These are phyloP conservation scores for Arthrobotrys megalospora DNA, from an alignment of 2,329 filamentous ascomycete genomes.

Conservation along the genomic window DNA sequence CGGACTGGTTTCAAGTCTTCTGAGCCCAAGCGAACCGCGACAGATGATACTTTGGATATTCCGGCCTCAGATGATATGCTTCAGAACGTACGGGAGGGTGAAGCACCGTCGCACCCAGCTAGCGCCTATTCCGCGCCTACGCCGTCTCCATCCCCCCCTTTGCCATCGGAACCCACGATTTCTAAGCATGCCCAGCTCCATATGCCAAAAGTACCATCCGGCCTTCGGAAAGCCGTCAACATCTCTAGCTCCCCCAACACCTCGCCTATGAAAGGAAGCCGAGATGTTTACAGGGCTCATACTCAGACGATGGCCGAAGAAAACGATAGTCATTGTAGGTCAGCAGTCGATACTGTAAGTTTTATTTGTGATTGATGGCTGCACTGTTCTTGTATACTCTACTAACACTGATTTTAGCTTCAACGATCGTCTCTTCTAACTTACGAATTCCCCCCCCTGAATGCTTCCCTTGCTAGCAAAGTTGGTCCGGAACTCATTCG, in stretches of 20 bases:
- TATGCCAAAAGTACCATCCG: conserved; percentile 47
- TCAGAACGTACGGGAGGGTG: not conserved
- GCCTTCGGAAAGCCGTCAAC: conserved; percentile 41
- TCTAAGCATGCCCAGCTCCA: conserved; percentile 41
- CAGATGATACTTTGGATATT: not conserved
- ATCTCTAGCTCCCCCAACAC: conserved; percentile 44
- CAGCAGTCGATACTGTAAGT: conserved; percentile 43
- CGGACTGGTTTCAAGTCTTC: not conserved
- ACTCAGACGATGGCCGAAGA: not conserved
- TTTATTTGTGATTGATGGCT: not conserved
- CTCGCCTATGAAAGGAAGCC: conserved; percentile 32
- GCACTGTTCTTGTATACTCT: too few relatives aligned
- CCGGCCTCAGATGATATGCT: not conserved
- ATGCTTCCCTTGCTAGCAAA: conserved; percentile 9
- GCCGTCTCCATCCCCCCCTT: conserved; percentile 52
- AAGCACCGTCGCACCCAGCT: not conserved
- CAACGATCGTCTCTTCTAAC: conserved; percentile 16
- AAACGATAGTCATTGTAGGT: conserved; percentile 8
- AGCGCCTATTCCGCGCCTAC: conserved; percentile 44
- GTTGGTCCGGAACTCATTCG: conserved; percentile 1
- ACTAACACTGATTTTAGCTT: conserved; percentile 19
- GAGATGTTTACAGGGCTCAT: not conserved
- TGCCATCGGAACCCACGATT: conserved; percentile 11
- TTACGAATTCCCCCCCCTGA: conserved; percentile 43
- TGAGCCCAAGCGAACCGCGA: not conserved